Evolutionary conservation across 2,329 filamentous ascomycete genomes (phyloP).

Genomic region (Canariomyces notabilis): DNA sequence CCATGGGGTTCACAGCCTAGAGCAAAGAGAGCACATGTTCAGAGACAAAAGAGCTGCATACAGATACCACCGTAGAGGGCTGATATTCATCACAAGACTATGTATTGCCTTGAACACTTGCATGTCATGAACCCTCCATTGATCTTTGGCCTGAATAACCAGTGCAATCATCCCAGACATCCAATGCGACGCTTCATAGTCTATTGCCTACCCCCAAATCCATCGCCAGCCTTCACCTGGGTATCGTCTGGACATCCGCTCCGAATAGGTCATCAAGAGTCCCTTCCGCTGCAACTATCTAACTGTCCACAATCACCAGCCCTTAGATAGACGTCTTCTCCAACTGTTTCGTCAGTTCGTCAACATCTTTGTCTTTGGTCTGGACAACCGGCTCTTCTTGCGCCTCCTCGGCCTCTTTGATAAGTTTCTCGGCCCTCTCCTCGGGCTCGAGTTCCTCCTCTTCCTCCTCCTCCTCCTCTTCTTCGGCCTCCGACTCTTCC

Average conservation of each 20-base stretch:
- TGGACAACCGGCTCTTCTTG: conserved; percentile 70
- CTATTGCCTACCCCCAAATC: conserved; percentile 17
- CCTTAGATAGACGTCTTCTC: conserved; percentile 59
- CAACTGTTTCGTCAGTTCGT: conserved; percentile 70
- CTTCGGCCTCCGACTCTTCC: conserved; percentile 65
- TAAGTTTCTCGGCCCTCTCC: conserved; percentile 62
- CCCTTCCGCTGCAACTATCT: conserved; percentile 3
- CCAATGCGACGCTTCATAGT: conserved; percentile 9
- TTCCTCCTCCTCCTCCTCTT: conserved; percentile 64
- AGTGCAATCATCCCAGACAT: not conserved
- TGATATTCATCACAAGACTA: too few species aligned
- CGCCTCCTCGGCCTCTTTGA: conserved; percentile 65
- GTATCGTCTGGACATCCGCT: conserved; percentile 22
- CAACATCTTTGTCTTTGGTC: conserved; percentile 70
- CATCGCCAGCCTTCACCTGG: conserved; percentile 17
- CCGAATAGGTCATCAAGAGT: conserved; percentile 3
- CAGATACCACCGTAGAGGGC: too few species aligned
- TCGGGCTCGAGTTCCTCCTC: conserved; percentile 52
- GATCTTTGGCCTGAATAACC: not conserved
- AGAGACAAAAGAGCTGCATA: too few species aligned
- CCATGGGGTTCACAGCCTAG: too few species aligned
- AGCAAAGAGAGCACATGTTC: too few species aligned
- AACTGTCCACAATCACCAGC: not conserved
- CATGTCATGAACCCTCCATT: not conserved
- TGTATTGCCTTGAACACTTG: not conserved